A percentile compares a stretch with the other conserved stretches of the same genome.
These are phyloP conservation scores for Mycena polygramma DNA, from an alignment of 768 basidiomycete species.

Conservation along the genomic window DNA sequence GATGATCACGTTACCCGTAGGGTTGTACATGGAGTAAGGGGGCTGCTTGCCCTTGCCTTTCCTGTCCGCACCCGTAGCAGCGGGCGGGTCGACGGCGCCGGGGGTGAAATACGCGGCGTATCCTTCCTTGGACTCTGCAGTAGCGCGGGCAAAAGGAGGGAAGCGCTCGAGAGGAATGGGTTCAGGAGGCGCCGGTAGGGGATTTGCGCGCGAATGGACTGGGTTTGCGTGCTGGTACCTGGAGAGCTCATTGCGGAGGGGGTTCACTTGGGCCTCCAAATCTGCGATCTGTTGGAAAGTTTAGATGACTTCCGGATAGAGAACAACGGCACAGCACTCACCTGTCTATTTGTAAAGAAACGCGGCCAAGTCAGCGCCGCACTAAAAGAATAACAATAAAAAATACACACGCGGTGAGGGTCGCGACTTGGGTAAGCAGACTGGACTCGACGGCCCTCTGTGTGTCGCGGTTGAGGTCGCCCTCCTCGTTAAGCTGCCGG, in stretches of 20 bases:
- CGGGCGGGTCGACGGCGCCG: neutral
- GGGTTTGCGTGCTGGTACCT: conserved; percentile 44
- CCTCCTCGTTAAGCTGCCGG: conserved; percentile 7
- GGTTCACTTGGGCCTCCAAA: conserved; percentile 51
- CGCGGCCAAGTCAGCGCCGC: conserved; percentile 14
- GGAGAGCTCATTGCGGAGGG: conserved; percentile 48
- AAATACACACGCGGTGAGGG: conserved; percentile 27
- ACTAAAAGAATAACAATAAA: neutral
- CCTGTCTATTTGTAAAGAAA: conserved; percentile 36
- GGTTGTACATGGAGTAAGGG: conserved; percentile 15
- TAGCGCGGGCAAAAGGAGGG: conserved; percentile 54
- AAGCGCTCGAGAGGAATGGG: conserved; percentile 62
- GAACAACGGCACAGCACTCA: conserved; percentile 12
- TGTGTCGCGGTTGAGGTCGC: conserved; percentile 12
- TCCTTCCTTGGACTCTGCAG: conserved; percentile 37
- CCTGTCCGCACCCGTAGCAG: neutral
- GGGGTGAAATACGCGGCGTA: conserved; percentile 31
- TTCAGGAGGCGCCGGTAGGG: conserved; percentile 69
- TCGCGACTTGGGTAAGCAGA: conserved; percentile 16
- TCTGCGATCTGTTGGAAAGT: conserved; percentile 39
- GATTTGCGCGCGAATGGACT: conserved; percentile 49
- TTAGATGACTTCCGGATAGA: conserved; percentile 6
- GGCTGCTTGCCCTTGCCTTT: conserved; percentile 35
- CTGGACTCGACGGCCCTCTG: conserved; percentile 30
- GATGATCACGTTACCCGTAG: conserved; percentile 43